Conservation (phyloP, 2,329 filamentous ascomycete species). For the Aspergillus chevalieri region DNA sequence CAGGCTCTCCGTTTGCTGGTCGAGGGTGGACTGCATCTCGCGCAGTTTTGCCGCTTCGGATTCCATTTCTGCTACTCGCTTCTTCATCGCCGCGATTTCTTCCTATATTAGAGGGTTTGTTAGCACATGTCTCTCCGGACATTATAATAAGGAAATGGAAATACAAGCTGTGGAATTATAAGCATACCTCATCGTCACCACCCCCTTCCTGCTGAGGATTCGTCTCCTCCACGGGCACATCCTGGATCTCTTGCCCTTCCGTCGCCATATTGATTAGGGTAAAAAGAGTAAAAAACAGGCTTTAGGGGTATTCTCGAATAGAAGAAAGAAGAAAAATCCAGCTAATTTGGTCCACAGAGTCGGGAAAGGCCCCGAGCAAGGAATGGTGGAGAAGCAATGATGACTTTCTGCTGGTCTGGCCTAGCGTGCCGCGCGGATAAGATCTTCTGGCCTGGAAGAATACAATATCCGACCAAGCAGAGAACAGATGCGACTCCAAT, state of each 20-base stretch:
- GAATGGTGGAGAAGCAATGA: conserved; percentile 4
- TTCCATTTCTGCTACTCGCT: conserved; percentile 82
- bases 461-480: conserved; percentile 4
- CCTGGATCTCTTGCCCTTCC: conserved; percentile 31
- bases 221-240: conserved; percentile 28
- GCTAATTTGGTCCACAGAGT: neutral
- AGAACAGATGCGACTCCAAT: conserved; percentile 6
- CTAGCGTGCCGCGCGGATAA: conserved; percentile 8
- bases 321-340: conserved; percentile 7
- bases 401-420: conserved; percentile 10
- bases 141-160: neutral
- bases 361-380: neutral
- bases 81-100: conserved; percentile 84
- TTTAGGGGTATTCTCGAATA: neutral
- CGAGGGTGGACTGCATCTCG: conserved; percentile 80
- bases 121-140: too few relatives aligned
- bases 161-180: neutral
- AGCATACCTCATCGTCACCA: conserved; percentile 41
- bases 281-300: neutral
- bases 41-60: conserved; percentile 79
- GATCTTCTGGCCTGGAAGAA: conserved; percentile 12
- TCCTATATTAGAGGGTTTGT: conserved; percentile 40
- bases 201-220: conserved; percentile 30
- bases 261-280: conserved; percentile 23
- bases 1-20: conserved; percentile 75